Conservation (phyloP, 768 basidiomycete genomes). For the Panaeolus papilionaceus region DNA sequence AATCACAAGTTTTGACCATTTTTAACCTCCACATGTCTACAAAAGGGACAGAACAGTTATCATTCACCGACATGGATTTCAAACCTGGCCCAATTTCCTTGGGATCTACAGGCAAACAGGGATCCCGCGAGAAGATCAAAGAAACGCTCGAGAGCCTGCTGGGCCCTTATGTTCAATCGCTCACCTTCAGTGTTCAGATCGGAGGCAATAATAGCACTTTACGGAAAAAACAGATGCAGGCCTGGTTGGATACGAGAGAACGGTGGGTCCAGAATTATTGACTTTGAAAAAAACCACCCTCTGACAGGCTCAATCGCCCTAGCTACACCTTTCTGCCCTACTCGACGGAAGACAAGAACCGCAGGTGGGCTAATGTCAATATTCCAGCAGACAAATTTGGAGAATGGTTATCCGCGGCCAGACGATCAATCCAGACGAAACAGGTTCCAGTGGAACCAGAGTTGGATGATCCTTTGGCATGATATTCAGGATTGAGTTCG, state of each 20-base stretch:
- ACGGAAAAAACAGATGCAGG: conserved; percentile 22
- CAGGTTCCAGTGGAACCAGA: not conserved
- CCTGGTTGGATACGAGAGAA: conserved; percentile 14
- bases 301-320: no score
- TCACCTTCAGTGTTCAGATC: conserved; percentile 23
- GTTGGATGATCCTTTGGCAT: not conserved
- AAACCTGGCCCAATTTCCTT: no score
- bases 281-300: no score
- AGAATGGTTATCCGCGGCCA: conserved; percentile 13
- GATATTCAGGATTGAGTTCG: not conserved
- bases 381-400: conserved; percentile 2
- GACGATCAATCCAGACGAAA: no score
- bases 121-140: conserved; percentile 9
- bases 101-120: no score
- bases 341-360: conserved; percentile 11
- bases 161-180: conserved; percentile 22
- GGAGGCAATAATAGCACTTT: conserved; percentile 16
- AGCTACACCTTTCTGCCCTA: conserved; percentile 23
- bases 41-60: not conserved
- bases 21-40: no score
- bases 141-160: conserved; percentile 30
- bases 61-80: no score
- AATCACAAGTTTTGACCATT: no score
- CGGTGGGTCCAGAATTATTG: conserved; percentile 13
- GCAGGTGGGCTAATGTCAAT: not conserved